Base-by-base conservation (phyloP, 2,329 filamentous ascomycete genomes). In the Talaromyces pinophilus region DNA sequence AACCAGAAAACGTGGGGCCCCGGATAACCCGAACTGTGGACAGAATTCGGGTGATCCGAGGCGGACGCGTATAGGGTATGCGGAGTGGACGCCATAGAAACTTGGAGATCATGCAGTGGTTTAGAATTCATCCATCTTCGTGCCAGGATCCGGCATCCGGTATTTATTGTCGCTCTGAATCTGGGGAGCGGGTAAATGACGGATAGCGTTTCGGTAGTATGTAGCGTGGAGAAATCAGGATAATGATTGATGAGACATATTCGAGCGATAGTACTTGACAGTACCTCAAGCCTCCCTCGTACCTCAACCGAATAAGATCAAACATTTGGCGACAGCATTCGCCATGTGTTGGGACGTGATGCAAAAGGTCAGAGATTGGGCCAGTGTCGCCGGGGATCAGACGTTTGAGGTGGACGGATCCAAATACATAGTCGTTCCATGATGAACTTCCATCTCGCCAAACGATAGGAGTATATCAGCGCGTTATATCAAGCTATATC, bases 1-100 rank as follows among this genome's bases (percentile, higher is more conserved):
- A 52, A 28, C 13, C 22, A 28, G 17, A 35, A 61, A 61, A 61
- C 59, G 59, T 13, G 59, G 59, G 59, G 40, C 17, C 59, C 59
- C 40, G 40, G 59, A 38, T 30, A 61, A 61, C 19, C 59, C 59
- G 57, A 44, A 44, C 6, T 13, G 3, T 28, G 42, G 59, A 48
- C 28, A 8, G 13, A 19, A 59, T 22, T 61, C 59, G 59, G 59
- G 30, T 46, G 46, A 28, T 30, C 48, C 48, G 48, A 52, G 48
- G 48, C 15, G 48, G 22, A 52, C 48, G 48, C 15, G 46, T 50
- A n/a, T 30, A 17, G 5, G 17, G 2, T 10, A 11, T 42, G 19
- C 25, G 46, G 46, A 48, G 46, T 48, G 25, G 48, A 52, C 48
- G 48, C 22, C 48, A 30, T 52, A 30, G 48, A 28, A 17, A 50